Evolutionary conservation across 2,329 filamentous ascomycete genomes (phyloP).

Genomic region (Xylaria sp.): DNA sequence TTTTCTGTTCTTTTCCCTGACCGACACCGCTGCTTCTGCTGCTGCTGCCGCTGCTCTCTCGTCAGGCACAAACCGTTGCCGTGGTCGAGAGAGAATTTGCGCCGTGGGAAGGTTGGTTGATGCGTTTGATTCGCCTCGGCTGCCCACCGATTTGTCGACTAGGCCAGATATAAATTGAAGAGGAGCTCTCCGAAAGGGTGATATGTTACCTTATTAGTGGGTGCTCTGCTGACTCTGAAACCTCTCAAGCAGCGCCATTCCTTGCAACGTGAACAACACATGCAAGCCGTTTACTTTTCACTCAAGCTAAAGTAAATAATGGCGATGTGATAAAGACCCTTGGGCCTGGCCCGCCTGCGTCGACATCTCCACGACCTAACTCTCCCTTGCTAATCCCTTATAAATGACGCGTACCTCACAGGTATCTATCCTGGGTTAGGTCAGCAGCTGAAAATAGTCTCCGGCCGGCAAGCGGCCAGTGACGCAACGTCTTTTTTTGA

Average conservation of each 20-base stretch:
- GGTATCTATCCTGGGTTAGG: not conserved
- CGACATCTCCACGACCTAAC: not conserved
- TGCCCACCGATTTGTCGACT: slow-evolving; percentile 8
- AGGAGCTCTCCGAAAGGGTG: slow-evolving; percentile 1
- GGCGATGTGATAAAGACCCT: not conserved
- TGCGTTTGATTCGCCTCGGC: not conserved
- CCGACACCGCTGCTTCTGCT: not conserved
- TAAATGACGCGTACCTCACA: not conserved
- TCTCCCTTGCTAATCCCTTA: not conserved
- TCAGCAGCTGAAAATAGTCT: not conserved
- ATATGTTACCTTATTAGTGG: slow-evolving; percentile 13
- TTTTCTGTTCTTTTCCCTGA: not conserved
- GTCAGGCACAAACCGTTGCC: slow-evolving; percentile 31
- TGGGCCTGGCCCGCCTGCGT: not conserved
- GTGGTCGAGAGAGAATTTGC: slow-evolving; percentile 8
- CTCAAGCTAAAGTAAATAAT: not conserved
- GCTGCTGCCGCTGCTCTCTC: not conserved
- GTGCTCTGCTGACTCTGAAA: slow-evolving; percentile 13
- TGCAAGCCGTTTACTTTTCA: not conserved
- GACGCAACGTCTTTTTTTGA: slow-evolving; percentile 17
- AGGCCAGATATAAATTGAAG: slow-evolving; percentile 1
- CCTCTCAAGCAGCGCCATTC: slow-evolving; percentile 1
- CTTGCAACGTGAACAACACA: slow-evolving; percentile 7
- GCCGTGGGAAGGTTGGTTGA: slow-evolving; percentile 19
- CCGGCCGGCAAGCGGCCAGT: slow-evolving; percentile 11